Conservation (phyloP, 805 yeast genomes). For the Teunomyces gatunensis region DNA sequence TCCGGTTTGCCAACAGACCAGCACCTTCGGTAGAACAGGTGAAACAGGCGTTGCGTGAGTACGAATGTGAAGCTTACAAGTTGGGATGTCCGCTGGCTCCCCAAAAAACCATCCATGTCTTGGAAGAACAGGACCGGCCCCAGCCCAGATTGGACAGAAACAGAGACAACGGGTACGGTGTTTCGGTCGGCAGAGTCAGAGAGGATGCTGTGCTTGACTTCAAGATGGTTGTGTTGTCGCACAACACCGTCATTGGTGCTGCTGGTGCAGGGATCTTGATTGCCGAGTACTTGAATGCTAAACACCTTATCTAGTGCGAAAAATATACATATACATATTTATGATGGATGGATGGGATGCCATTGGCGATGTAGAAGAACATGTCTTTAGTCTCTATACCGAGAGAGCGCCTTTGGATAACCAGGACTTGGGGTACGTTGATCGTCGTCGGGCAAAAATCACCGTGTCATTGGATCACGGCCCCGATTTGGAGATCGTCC, state of each 20-base stretch:
- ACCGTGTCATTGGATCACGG: slow-evolving; percentile 18
- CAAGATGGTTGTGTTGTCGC: slow-evolving; percentile 97
- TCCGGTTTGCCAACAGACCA: slow-evolving; percentile 76
- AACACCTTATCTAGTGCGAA: slow-evolving; percentile 57
- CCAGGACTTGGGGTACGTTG: slow-evolving; percentile 37
- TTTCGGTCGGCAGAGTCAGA: slow-evolving; percentile 91
- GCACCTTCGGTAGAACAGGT: slow-evolving; percentile 84
- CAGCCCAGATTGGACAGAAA: slow-evolving; percentile 97
- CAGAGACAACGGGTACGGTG: slow-evolving; percentile 91
- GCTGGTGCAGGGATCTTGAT: slow-evolving; percentile 97
- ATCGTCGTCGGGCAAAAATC: slow-evolving; percentile 23
- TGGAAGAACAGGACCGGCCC: slow-evolving; percentile 91
- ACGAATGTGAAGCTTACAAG: slow-evolving; percentile 76
- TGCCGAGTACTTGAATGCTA: slow-evolving; percentile 84
- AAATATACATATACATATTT: not conserved
- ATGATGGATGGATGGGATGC: slow-evolving; percentile 16
- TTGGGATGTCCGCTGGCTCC: slow-evolving; percentile 93
- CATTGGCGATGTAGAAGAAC: slow-evolving; percentile 25
- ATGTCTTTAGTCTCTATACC: slow-evolving; percentile 32
- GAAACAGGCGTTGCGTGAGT: slow-evolving; percentile 65
- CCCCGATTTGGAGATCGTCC: slow-evolving; percentile 28
- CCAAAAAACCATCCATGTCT: slow-evolving; percentile 82
- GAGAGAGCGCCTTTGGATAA: slow-evolving; percentile 22
- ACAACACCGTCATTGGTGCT: slow-evolving; percentile 96
- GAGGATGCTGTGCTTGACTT: slow-evolving; percentile 89